These are phyloP conservation scores for Sporisorium iseilematis-ciliati DNA, from an alignment of 1,284 basidiomycete species.

Conservation along the genomic window DNA sequence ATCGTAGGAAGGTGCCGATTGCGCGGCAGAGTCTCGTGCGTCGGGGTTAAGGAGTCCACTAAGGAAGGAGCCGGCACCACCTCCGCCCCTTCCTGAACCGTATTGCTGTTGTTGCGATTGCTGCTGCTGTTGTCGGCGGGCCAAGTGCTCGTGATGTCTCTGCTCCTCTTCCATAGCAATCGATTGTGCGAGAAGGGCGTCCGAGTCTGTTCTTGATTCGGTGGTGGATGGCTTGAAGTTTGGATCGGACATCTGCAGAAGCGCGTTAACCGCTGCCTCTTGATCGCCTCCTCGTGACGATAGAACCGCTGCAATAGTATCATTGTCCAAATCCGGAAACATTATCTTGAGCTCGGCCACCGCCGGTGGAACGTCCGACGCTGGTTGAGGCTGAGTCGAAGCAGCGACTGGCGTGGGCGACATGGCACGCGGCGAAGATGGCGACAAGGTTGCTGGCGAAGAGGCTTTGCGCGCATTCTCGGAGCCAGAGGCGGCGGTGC, in stretches of 20 bases:
- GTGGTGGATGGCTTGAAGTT: slow-evolving; percentile 44
- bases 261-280: slow-evolving; percentile 57
- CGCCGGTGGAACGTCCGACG: slow-evolving; percentile 18
- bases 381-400: slow-evolving; percentile 2
- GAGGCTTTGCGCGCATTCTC: slow-evolving; percentile 20
- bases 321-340: slow-evolving; percentile 61
- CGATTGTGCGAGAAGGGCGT: slow-evolving; percentile 53
- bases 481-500: slow-evolving; percentile 10
- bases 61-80: slow-evolving; percentile 46
- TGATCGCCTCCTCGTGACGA: slow-evolving; percentile 54
- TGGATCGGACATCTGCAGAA: slow-evolving; percentile 63
- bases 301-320: slow-evolving; percentile 57
- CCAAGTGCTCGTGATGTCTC: slow-evolving; percentile 26
- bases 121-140: slow-evolving; percentile 30
- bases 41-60: slow-evolving; percentile 31
- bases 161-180: slow-evolving; percentile 56
- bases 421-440: slow-evolving; percentile 44
- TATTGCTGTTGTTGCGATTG: slow-evolving; percentile 36
- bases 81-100: slow-evolving; percentile 33
- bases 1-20: slow-evolving; percentile 45
- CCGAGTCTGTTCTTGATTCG: slow-evolving; percentile 49
- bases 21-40: slow-evolving; percentile 11
- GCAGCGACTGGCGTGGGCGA: slow-evolving; percentile 26
- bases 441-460: slow-evolving; percentile 50
- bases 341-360: slow-evolving; percentile 55